Percentiles rank a stretch among this genome's conserved stretches.
Evolutionary conservation across 371 early-diverging fungal species (phyloP).

Genomic region (Apophysomyces variabilis): DNA sequence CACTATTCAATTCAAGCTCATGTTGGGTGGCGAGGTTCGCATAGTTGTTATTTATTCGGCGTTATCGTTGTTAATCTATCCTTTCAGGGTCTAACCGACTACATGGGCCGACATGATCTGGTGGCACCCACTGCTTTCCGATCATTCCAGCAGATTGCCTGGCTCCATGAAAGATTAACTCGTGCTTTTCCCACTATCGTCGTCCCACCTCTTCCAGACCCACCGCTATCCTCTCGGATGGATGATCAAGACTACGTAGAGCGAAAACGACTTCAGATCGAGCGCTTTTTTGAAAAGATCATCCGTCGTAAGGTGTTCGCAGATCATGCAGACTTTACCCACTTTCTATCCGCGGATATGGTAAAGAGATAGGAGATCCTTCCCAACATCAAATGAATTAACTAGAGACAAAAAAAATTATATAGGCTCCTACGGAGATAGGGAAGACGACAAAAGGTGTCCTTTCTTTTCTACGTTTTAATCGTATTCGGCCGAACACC

Average conservation of each 20-base stretch:
- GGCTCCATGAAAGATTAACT: conserved; percentile 57
- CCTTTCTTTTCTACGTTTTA: conserved; percentile 55
- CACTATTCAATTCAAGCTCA: conserved; percentile 66
- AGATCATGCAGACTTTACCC: conserved; percentile 46
- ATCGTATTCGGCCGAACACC: conserved; percentile 53
- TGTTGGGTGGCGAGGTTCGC: conserved; percentile 40
- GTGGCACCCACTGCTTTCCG: conserved; percentile 47
- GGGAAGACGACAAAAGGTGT: conserved; percentile 41
- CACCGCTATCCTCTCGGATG: conserved; percentile 44
- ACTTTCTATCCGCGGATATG: conserved; percentile 67
- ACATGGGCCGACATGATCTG: conserved; percentile 21
- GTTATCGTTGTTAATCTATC: not conserved
- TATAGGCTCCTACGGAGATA: conserved; percentile 44
- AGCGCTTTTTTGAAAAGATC: conserved; percentile 55
- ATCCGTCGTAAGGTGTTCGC: conserved; percentile 45
- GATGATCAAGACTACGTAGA: conserved; percentile 71
- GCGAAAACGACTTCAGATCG: conserved; percentile 60
- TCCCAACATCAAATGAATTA: no score
- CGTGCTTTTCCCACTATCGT: conserved; percentile 45
- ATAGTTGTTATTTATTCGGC: conserved; percentile 5
- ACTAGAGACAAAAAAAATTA: no score
- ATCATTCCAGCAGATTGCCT: conserved; percentile 63
- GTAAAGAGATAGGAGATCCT: conserved; percentile 28
- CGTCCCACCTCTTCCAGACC: conserved; percentile 63
- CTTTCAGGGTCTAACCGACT: conserved; percentile 18